Conservation (phyloP, 495 filamentous ascomycete species). For the Chaetomidium leptoderma region DNA sequence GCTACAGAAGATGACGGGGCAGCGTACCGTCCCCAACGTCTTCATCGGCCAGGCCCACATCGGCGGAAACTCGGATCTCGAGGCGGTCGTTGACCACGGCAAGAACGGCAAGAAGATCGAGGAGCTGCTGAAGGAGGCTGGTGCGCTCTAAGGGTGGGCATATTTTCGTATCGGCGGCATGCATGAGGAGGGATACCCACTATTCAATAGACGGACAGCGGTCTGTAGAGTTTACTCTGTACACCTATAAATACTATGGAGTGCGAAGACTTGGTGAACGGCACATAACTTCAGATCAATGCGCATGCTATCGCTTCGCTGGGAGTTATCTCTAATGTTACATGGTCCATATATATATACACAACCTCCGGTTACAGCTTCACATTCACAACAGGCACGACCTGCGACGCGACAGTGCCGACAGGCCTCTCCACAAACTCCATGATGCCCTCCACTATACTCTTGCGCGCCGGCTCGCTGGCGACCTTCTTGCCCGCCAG, state of each 20-base stretch:
- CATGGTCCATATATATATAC: background rate
- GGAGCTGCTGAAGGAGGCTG: constrained; percentile 36
- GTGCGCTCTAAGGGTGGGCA: constrained; percentile 34
- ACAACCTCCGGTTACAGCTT: background rate
- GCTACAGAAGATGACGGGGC: constrained; percentile 70
- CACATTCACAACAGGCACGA: constrained; percentile 32
- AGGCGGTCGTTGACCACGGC: constrained; percentile 44
- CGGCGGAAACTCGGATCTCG: constrained; percentile 92
- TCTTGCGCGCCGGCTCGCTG: constrained; percentile 74
- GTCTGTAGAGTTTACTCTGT: background rate
- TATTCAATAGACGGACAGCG: background rate
- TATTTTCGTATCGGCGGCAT: background rate
- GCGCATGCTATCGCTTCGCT: background rate
- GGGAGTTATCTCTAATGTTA: background rate
- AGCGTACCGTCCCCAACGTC: constrained; percentile 91
- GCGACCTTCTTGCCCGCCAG: constrained; percentile 82
- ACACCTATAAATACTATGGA: background rate
- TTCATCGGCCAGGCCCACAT: constrained; percentile 89
- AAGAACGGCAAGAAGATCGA: constrained; percentile 41
- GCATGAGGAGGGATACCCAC: constrained; percentile 6
- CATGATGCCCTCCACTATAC: constrained; percentile 82
- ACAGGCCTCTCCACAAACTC: constrained; percentile 83
- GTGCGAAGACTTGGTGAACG: background rate
- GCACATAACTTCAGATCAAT: background rate
- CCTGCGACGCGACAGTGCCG: constrained; percentile 75